phyloP scores from a whole-genome alignment of 108 stramenopile genomes.

The Epipyxis sp. region DNA sequence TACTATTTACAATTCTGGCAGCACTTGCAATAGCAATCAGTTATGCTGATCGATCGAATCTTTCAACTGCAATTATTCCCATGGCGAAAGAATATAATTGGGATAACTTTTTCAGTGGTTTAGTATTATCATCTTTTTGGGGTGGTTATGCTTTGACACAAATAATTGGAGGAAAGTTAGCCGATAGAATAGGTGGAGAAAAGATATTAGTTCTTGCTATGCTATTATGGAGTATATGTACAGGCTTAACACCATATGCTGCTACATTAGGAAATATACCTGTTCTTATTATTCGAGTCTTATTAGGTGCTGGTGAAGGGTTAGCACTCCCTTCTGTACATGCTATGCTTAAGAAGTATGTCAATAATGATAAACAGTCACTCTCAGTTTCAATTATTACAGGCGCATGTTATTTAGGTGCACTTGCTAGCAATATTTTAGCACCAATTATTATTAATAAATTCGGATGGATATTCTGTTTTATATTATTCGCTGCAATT shows the following conservation, averaged over 20 bases:
- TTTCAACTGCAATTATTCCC: conserved; percentile 41
- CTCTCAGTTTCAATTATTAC: conserved; percentile 32
- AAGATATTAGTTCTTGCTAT: conserved; percentile 28
- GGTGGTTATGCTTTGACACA: conserved; percentile 42
- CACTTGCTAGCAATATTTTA: conserved; percentile 38
- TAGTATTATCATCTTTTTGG: conserved; percentile 42
- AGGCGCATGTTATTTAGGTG: conserved; percentile 41
- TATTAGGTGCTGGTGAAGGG: conserved; percentile 44
- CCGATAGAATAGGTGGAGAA: conserved; percentile 41
- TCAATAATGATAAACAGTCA: conserved; percentile 16
- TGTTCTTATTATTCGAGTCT: conserved; percentile 15
- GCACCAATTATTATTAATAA: conserved; percentile 35
- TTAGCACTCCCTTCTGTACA: conserved; percentile 45
- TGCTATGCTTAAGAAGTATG: conserved; percentile 40
- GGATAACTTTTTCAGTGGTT: conserved; percentile 33
- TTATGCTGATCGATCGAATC: conserved; percentile 45
- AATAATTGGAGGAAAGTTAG: conserved; percentile 37
- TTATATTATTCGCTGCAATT: conserved; percentile 37
- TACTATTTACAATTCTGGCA: conserved; percentile 36
- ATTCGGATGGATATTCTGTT: conserved; percentile 37
- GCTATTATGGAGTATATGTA: conserved; percentile 35
- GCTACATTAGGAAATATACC: background rate
- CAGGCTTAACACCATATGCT: conserved; percentile 36
- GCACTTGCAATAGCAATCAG: conserved; percentile 39
- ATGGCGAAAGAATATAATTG: conserved; percentile 39